Percentiles rank a stretch among this genome's conserved stretches.
Conservation (phyloP, 2,329 filamentous ascomycete genomes). For the Mycosphaerelloides madeirae region DNA sequence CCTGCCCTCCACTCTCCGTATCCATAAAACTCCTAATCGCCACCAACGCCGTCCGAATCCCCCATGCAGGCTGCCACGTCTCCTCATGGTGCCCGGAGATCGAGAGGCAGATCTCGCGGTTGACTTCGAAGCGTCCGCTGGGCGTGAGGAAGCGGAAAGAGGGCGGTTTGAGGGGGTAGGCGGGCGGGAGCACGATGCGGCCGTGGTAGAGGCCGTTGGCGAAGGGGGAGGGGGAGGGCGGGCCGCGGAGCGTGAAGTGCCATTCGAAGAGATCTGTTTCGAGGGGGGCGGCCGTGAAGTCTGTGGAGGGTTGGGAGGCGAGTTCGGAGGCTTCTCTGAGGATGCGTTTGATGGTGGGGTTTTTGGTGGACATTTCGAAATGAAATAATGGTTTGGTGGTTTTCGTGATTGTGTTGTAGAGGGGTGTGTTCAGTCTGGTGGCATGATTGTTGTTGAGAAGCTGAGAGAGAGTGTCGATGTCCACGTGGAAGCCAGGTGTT, state of each 20-base stretch:
- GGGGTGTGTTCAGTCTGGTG: too few species aligned
- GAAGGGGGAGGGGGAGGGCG: constrained; percentile 72
- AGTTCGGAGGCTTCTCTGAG: constrained; percentile 89
- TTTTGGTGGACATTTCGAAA: too few species aligned
- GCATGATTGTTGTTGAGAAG: too few species aligned
- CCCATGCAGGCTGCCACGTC: constrained; percentile 98
- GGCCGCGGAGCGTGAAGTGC: constrained; percentile 96
- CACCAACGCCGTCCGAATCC: constrained; percentile 78
- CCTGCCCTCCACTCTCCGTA: constrained; percentile 77
- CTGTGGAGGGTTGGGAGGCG: constrained; percentile 69
- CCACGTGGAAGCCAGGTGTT: too few species aligned
- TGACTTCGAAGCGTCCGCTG: constrained; percentile 87
- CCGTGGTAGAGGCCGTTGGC: constrained; percentile 86
- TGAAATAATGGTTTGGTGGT: too few species aligned
- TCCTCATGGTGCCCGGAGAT: constrained; percentile 96
- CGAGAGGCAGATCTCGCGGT: constrained; percentile 91
- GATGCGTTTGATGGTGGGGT: constrained; percentile 76
- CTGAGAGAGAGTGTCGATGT: too few species aligned
- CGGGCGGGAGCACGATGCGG: constrained; percentile 81
- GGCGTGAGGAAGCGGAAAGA: constrained; percentile 95
- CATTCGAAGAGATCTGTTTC: constrained; percentile 94
- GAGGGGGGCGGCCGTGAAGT: constrained; percentile 79
- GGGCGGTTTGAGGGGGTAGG: constrained; percentile 87
- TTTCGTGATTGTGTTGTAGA: too few species aligned
- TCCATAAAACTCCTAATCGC: constrained; percentile 89